Conservation (phyloP, 768 basidiomycete species). For the Suillus spraguei region DNA sequence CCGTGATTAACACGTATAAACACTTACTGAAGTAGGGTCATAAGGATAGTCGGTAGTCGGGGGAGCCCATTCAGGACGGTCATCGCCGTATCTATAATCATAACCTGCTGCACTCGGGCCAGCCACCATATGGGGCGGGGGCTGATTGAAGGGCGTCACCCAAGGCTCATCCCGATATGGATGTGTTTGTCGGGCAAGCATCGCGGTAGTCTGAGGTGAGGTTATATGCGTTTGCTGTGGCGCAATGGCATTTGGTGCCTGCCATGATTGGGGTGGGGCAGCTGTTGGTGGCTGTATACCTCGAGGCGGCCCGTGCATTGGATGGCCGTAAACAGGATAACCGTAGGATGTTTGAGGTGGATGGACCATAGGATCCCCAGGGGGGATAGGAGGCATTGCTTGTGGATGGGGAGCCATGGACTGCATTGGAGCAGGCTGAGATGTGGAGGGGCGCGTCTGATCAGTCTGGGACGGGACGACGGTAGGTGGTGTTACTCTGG, state of each 20-base stretch:
- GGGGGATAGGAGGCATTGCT: constrained; percentile 30
- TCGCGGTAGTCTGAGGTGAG: constrained; percentile 45
- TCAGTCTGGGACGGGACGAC: constrained; percentile 25
- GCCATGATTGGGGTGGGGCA: constrained; percentile 66
- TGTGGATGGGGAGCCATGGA: constrained; percentile 31
- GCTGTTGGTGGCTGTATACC: constrained; percentile 49
- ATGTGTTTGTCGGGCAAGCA: constrained; percentile 46
- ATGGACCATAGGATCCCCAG: constrained; percentile 31
- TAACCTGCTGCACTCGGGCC: constrained; percentile 48
- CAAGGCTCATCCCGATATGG: constrained; percentile 56
- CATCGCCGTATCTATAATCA: constrained; percentile 66
- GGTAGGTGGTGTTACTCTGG: constrained; percentile 29
- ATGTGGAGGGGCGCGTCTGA: constrained; percentile 18
- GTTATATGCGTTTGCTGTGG: constrained; percentile 67
- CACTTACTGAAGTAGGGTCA: constrained; percentile 50
- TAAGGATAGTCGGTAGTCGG: constrained; percentile 54
- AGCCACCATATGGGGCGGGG: constrained; percentile 49
- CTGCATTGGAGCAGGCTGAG: constrained; percentile 29
- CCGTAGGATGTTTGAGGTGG: constrained; percentile 30
- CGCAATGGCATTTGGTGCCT: constrained; percentile 58
- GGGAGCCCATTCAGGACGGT: constrained; percentile 50
- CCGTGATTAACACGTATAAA: background rate
- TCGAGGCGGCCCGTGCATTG: constrained; percentile 39
- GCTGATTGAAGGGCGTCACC: constrained; percentile 56
- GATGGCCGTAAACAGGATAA: constrained; percentile 43